Base-by-base conservation (phyloP, 2,329 filamentous ascomycete species). In the Fusarium praegraminearum region DNA sequence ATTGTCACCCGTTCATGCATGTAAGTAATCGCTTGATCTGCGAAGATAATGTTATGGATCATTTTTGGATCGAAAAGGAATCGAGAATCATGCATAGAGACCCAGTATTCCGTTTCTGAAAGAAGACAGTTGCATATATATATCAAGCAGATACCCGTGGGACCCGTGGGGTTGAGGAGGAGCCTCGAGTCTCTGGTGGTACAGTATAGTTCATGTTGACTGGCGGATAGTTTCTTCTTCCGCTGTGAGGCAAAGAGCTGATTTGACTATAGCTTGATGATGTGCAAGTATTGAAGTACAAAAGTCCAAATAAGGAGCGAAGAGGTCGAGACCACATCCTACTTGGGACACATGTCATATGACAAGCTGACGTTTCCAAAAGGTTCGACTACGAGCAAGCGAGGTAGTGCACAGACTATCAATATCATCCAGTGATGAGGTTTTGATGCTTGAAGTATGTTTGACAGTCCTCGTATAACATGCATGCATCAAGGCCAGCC, bases 41-140 rank as follows among this genome's bases (percentile, higher is more conserved):
- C 50, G 49, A 10, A 44, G n/a, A 15, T 36, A 45, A 58, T 47
- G 26, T 46, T 49, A 72, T 59, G 30, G 20, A 54, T 65, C 45
- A 46, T 46, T 50, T 71, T 71, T 45, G 20, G 44, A 41, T 44
- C 41, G 45, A 62, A 49, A 44, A 61, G 44, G 43, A 36, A 24
- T 35, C 41, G 41, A 32, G 63, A 40, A 49, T 45, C 53, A 47
- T 43, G 44, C 55, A 24, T 38, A 28, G 20, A 18, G 45, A 22
- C 56, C 59, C 55, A 52, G 56, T 36, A 15, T 35, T 15, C 26
- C 44, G 46, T 46, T 44, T 38, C 73, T 72, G 24, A 68, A 73
- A 70, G 26, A 49, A 64, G 73, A 47, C 28, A 32, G 51, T 22
- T 71, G 71, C 73, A 75, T 61, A 45, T 30, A 59, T 32, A 59